Base-by-base conservation (phyloP, 140 eudicot genomes). In the Bidens hawaiensis region DNA sequence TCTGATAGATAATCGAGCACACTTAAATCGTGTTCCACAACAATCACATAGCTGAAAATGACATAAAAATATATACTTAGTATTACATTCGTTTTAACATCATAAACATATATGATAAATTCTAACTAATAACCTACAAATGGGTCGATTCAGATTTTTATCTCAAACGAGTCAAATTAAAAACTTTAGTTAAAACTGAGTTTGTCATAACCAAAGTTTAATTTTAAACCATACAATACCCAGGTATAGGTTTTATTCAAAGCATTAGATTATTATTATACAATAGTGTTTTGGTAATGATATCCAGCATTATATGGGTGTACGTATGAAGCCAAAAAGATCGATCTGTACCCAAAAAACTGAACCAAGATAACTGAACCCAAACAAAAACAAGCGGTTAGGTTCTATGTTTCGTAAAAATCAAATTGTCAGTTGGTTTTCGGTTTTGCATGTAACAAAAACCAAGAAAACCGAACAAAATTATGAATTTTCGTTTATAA, bases 11-110 rank as follows among this genome's bases (percentile, higher is more conserved):
- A 90, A 80, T 90, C 95, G 5, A 90, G 80, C 66, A 90, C 97
- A 60, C 97, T 90, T 52, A 86, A 81, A 75, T 90, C 97, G 19
- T 90, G 97, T 74, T 90, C 97, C 53, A 90, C 95, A 26, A 90
- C 97, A 38, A 90, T 90, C 27, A 90, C 97, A 66, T 86, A 90
- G 87, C 95, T 90, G 89, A 68, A 77, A 79, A 25, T 11, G 18
- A 62, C 62, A 34, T 50, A 7, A 38, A 71, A 51, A 3, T 50
- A 8, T 38, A 4, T 51, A 17, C 6, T 64, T 24, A 48, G 64
- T 58, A 26, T 22, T 40, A 30, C 8, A 14, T 19, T 12, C 8
- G 16, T 59, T 51, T 69, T 46, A 22, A 68, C 15, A 19, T 36
- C 25, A 24, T 19, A 31, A 40, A 26, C 9, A 3, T 33, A 45